Percentiles rank a stretch among this genome's conserved stretches.
Conservation (phyloP, 106 monocot genomes). For the Phalaenopsis aphrodite region DNA sequence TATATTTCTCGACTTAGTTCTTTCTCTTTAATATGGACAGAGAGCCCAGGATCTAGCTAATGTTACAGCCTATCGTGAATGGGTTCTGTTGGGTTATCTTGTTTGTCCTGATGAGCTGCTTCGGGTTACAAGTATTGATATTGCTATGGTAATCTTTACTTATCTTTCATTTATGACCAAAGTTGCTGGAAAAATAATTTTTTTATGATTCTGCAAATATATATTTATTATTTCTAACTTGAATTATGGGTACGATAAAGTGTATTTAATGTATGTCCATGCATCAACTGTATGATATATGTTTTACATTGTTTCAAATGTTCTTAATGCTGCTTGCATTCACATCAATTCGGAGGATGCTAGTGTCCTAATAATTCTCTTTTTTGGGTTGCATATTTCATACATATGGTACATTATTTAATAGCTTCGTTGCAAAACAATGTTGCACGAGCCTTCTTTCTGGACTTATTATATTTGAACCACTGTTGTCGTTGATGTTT, state of each 20-base stretch:
- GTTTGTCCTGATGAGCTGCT: slow-evolving; percentile 97
- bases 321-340: not conserved
- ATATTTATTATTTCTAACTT: not conserved
- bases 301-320: not conserved
- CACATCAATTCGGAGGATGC: not conserved
- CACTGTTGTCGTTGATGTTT: not conserved
- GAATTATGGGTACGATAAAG: not conserved
- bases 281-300: not conserved
- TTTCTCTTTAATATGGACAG: slow-evolving; percentile 24
- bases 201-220: not conserved
- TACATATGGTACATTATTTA: not conserved
- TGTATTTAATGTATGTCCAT: not conserved
- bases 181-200: not conserved
- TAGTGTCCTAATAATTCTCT: not conserved
- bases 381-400: not conserved
- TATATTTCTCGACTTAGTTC: not conserved
- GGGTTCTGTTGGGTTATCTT: slow-evolving; percentile 95
- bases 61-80: slow-evolving; percentile 92
- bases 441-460: too few species aligned
- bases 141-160: slow-evolving; percentile 65
- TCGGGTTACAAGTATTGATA: slow-evolving; percentile 97
- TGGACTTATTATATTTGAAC: too few species aligned
- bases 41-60: slow-evolving; percentile 98
- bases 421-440: not conserved
- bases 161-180: not conserved